A percentile compares a stretch with the other conserved stretches of the same genome.
phyloP scores from a whole-genome alignment of 2,329 filamentous ascomycete species.

The Juglanconis sp. region DNA sequence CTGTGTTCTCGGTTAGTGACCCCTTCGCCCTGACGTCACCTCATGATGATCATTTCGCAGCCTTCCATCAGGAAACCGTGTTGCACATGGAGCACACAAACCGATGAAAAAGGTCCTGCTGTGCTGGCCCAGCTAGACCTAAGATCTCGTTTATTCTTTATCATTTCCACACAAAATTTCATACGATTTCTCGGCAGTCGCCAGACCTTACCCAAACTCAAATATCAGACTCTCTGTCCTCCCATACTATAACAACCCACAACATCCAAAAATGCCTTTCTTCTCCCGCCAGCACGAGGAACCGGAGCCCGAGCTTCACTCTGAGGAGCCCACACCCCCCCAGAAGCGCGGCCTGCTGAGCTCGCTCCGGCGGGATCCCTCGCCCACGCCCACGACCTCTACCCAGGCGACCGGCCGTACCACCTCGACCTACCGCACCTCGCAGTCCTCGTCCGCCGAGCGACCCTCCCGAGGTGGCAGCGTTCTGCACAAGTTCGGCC shows the following conservation, averaged over 20 bases:
- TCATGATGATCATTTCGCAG: neutral
- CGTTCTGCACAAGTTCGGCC: conserved; percentile 40
- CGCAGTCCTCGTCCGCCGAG: conserved; percentile 26
- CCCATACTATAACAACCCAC: neutral
- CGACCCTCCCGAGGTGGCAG: conserved; percentile 31
- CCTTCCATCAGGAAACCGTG: neutral
- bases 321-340: conserved; percentile 22
- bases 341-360: conserved; percentile 35
- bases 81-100: neutral
- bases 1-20: neutral
- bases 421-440: conserved; percentile 23
- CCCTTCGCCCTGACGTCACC: conserved; percentile 24
- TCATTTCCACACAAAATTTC: too few species aligned
- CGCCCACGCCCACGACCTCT: conserved; percentile 24
- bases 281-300: conserved; percentile 30
- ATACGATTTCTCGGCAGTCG: too few species aligned
- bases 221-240: neutral
- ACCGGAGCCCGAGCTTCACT: conserved; percentile 30
- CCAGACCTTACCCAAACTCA: neutral
- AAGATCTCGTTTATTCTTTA: too few species aligned
- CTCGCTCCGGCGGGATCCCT: conserved; percentile 26
- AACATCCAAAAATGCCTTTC: conserved; percentile 29
- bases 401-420: conserved; percentile 21
- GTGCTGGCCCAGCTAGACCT: too few species aligned
- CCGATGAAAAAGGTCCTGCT: conserved; percentile 9